Evolutionary conservation across 768 basidiomycete genomes (phyloP).

Genomic region (Termitomyces sp.): DNA sequence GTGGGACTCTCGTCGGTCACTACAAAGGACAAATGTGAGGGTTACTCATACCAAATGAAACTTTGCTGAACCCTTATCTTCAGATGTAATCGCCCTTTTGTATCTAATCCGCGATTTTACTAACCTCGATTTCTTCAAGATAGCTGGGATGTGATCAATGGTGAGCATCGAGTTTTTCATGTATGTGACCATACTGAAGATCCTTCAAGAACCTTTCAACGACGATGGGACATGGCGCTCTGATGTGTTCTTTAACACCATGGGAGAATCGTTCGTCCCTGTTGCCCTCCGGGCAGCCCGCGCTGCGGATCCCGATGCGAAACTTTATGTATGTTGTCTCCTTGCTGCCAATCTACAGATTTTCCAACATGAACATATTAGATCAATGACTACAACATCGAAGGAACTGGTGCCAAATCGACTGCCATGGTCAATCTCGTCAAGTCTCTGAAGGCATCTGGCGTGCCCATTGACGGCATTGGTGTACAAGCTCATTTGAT

Average conservation of each 20-base stretch:
- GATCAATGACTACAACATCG: slow-evolving; percentile 42
- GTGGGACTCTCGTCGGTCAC: slow-evolving; percentile 44
- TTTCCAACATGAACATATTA: slow-evolving; percentile 4
- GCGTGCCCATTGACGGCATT: slow-evolving; percentile 56
- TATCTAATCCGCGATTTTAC: slow-evolving; percentile 4
- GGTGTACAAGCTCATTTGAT: slow-evolving; percentile 62
- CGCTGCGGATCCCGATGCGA: slow-evolving; percentile 50
- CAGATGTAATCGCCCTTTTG: slow-evolving; percentile 31
- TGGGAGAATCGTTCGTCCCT: slow-evolving; percentile 45
- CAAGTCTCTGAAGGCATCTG: slow-evolving; percentile 40
- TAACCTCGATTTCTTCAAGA: slow-evolving; percentile 20
- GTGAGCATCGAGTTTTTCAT: slow-evolving; percentile 1
- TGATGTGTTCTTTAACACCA: slow-evolving; percentile 51
- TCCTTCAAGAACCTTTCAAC: slow-evolving; percentile 48
- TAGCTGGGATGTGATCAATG: slow-evolving; percentile 45
- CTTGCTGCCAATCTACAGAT: neutral
- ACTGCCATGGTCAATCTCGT: slow-evolving; percentile 54
- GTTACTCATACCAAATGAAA: neutral
- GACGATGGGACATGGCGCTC: slow-evolving; percentile 57
- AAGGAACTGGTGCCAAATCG: slow-evolving; percentile 46
- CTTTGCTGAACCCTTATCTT: neutral
- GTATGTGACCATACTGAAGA: neutral
- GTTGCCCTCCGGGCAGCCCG: slow-evolving; percentile 52
- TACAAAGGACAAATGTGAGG: slow-evolving; percentile 53
- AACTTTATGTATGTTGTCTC: slow-evolving; percentile 44